Evolutionary conservation across 192 early-diverging fungal genomes (phyloP), one percentile per base, ranked within the genome.

Genomic region (Phlyctochytrium bullatum): DNA sequence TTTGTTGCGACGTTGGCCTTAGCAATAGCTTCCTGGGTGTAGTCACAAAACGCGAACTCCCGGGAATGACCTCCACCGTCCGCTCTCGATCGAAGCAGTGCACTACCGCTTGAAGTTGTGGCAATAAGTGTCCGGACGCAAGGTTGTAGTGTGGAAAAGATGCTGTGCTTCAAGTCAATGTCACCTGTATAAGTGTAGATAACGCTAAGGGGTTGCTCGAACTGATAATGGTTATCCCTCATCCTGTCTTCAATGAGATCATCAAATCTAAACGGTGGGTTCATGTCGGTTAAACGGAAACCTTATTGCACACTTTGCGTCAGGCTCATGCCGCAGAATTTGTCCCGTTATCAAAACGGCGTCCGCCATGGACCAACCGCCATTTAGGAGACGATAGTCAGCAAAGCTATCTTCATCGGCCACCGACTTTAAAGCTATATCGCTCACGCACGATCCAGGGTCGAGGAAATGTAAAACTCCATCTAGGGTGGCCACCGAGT

Each of bases 321-420:
- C 24, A 25, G 65, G 65, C 52, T 79, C 77, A 17, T 52, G 34
- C 40, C 68, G 34, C 17, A 79, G 17, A 34, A 61, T 71, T 34
- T 73, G 52, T 4, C 68, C 67, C 14, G 68, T 66, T 17, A 68
- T 52, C 4, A 79, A 61, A 1, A 73, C 67, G 1, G 74, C 74
- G 60, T 79, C 77, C 4, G 77, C 57, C 59, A 69, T 73, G 25
- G 61, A 34, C 77, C 77, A 79, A 27, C 77, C 69, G 58, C 59
- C 67, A 67, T 74, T 79, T 20, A 79, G 50, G 28, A 76, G 66
- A 29, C 77, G 52, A 52, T 62, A 79, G 34, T 79, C 74, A 29
- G 74, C 74, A 35, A 71, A 29, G 14, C 69, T 57, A 20, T 53
- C 71, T 30, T 65, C 60, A 23, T 59, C 34, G 17, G 57, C 61